A percentile compares a stretch with the other conserved stretches of the same genome.
Evolutionary conservation across 805 yeast species (phyloP).

Genomic region (Tetrapisispora nanseiensis): DNA sequence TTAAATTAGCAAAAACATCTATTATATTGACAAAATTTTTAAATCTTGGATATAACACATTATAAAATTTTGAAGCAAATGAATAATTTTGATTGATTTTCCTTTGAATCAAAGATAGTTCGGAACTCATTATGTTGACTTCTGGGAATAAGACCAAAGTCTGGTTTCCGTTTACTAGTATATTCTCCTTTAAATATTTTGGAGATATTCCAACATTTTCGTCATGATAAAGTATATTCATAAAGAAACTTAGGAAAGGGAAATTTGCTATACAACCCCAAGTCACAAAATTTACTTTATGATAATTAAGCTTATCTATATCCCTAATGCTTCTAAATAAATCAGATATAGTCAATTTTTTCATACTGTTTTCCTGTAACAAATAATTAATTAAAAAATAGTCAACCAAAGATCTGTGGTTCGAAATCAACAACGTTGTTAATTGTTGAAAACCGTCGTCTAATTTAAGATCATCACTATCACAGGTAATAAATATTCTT

Average conservation of each 20-base stretch:
- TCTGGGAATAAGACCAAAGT: constrained; percentile 81
- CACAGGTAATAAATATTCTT: constrained; percentile 18
- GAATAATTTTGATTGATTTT: constrained; percentile 42
- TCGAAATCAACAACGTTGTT: constrained; percentile 28
- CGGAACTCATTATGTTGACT: constrained; percentile 56
- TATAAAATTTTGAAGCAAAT: constrained; percentile 48
- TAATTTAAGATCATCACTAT: constrained; percentile 12
- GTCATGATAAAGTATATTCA: constrained; percentile 44
- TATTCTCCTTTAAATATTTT: constrained; percentile 29
- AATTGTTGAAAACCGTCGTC: constrained; percentile 5
- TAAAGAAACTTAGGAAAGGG: constrained; percentile 43
- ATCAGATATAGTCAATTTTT: constrained; percentile 3
- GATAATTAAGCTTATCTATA: constrained; percentile 16
- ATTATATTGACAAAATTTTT: constrained; percentile 45
- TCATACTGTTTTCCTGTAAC: constrained; percentile 13
- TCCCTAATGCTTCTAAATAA: constrained; percentile 9
- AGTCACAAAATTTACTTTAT: constrained; percentile 48
- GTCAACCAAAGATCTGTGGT: constrained; percentile 65
- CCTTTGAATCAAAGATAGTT: constrained; percentile 39
- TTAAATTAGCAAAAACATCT: constrained; percentile 24
- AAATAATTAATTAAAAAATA: constrained; percentile 41
- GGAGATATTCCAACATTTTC: constrained; percentile 50
- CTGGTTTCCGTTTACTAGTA: constrained; percentile 30
- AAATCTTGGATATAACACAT: constrained; percentile 72
- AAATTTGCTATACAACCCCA: constrained; percentile 62